A percentile compares a stretch with the other conserved stretches of the same genome.
Conservation (phyloP, 495 filamentous ascomycete species). For the Penicillium alfredii region DNA sequence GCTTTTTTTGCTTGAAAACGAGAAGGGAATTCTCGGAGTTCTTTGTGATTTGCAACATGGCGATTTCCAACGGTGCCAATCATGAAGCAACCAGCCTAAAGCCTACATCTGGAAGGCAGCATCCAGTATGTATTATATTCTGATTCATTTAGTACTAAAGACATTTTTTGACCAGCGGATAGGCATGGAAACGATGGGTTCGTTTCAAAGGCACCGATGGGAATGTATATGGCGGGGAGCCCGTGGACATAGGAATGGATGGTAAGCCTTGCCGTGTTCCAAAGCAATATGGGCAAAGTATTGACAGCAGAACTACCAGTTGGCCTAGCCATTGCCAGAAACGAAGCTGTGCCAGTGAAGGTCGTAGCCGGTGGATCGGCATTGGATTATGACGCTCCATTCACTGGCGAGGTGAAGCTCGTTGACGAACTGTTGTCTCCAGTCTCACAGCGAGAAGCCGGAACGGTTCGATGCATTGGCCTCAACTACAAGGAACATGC, state of each 20-base stretch:
- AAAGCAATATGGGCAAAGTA: neutral
- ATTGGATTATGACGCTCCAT: slow-evolving; percentile 6
- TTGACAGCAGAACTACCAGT: neutral
- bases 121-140: slow-evolving; percentile 1
- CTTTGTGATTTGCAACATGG: slow-evolving; percentile 1
- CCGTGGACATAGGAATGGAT: slow-evolving; percentile 6
- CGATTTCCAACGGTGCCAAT: neutral
- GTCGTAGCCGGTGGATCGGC: slow-evolving; percentile 3
- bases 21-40: neutral
- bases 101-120: neutral
- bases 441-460: slow-evolving; percentile 9
- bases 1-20: no score
- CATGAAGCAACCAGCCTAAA: neutral
- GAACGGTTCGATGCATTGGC: slow-evolving; percentile 31
- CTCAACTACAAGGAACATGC: slow-evolving; percentile 40
- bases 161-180: neutral
- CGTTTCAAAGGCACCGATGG: slow-evolving; percentile 7
- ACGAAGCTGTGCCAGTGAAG: slow-evolving; percentile 1
- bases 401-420: slow-evolving; percentile 4
- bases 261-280: no score
- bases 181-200: slow-evolving; percentile 10
- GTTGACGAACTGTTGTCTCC: slow-evolving; percentile 6
- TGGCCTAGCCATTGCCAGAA: slow-evolving; percentile 4
- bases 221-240: slow-evolving; percentile 9
- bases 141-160: neutral